Percentiles rank a stretch among this genome's conserved stretches.
phyloP scores from a whole-genome alignment of 345 rosid genomes.

The Arabidopsis thaliana region DNA sequence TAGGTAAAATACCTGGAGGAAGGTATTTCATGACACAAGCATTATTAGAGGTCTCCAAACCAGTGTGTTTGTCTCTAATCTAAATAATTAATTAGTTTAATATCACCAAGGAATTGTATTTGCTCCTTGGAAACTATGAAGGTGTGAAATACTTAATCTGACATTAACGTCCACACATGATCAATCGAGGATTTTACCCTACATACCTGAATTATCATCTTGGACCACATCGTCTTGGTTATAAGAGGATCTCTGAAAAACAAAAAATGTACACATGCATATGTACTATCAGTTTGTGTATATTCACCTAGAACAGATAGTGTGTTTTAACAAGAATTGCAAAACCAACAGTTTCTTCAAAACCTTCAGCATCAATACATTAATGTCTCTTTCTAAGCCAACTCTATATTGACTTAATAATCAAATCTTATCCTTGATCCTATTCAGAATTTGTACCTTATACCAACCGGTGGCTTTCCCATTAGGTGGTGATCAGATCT shows the following conservation, averaged over 20 bases:
- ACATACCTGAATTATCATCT: conserved; percentile 71
- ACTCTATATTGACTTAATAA: neutral
- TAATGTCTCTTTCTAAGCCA: neutral
- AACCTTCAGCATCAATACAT: neutral
- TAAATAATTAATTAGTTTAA: neutral
- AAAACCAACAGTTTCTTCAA: neutral
- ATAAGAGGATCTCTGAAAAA: conserved; percentile 72
- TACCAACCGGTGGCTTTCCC: conserved; percentile 80
- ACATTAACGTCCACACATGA: neutral
- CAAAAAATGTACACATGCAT: neutral
- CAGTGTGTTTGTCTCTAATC: neutral
- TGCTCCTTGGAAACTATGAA: neutral
- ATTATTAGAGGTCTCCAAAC: conserved; percentile 1
- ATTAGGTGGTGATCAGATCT: conserved; percentile 69
- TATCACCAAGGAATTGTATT: neutral
- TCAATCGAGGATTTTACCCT: neutral
- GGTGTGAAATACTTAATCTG: neutral
- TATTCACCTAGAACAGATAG: neutral
- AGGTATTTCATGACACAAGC: conserved; percentile 14
- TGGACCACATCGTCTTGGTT: conserved; percentile 88
- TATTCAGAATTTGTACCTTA: conserved; percentile 53
- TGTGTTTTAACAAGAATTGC: neutral
- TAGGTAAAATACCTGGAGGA: conserved; percentile 67
- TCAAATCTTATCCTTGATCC: neutral
- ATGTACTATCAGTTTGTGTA: conserved; percentile 6